Evolutionary conservation across 805 yeast genomes (phyloP).

Genomic region (Yamadazyma laniorum): DNA sequence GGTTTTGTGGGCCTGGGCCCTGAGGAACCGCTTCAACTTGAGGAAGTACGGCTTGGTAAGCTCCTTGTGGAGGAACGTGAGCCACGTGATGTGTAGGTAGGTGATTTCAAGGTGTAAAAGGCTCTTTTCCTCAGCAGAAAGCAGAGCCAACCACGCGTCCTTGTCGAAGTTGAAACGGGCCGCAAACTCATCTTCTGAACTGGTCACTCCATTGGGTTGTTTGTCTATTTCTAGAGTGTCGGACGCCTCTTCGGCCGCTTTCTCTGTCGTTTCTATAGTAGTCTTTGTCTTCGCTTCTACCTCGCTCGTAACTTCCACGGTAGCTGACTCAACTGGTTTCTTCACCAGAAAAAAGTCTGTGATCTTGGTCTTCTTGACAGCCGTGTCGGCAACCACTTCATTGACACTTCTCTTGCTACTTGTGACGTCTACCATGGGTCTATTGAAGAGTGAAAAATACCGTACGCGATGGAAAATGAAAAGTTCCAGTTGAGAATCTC

Average conservation of each 20-base stretch:
- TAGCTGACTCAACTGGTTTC: neutral
- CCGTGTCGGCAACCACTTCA: neutral
- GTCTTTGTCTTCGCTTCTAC: neutral
- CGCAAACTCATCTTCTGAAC: conserved; percentile 16
- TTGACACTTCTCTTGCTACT: neutral
- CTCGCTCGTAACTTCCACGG: neutral
- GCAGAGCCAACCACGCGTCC: conserved; percentile 46
- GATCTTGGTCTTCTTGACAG: conserved; percentile 10
- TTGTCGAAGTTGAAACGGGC: conserved; percentile 43
- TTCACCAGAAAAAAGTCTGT: conserved; percentile 17
- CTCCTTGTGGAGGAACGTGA: conserved; percentile 62
- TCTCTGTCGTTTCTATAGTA: neutral
- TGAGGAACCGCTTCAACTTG: conserved; percentile 62
- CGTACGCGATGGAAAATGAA: neutral
- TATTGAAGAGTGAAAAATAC: neutral
- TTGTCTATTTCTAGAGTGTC: neutral
- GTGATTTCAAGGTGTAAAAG: conserved; percentile 66
- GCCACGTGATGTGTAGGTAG: conserved; percentile 78
- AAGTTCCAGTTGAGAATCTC: neutral
- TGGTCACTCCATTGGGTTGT: too few species aligned
- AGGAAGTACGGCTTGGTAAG: conserved; percentile 84
- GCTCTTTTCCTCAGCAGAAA: conserved; percentile 46
- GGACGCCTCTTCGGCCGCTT: neutral
- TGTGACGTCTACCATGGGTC: neutral
- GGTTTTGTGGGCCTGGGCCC: conserved; percentile 42